Evolutionary conservation across 139 green algal genomes (phyloP).

Genomic region (Picochlorum costavermella): DNA sequence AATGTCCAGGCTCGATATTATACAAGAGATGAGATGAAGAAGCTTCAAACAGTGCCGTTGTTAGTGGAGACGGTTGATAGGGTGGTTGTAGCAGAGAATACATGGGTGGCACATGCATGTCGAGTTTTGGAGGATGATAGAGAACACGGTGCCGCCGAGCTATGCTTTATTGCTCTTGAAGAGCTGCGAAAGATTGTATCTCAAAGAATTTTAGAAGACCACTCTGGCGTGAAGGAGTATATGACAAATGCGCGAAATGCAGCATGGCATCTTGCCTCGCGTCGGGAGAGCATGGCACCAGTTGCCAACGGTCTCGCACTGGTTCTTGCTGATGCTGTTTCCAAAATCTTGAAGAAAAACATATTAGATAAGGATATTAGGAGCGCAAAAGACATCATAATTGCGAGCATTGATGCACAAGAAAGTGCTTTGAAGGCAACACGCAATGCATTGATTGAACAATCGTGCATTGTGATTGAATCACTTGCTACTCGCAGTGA

Average conservation of each 20-base stretch:
- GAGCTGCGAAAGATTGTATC: background rate
- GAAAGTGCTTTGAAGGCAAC: background rate
- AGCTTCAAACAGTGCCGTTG: background rate
- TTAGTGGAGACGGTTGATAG: background rate
- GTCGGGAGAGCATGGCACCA: background rate
- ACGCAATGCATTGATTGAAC: background rate
- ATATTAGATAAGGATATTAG: background rate
- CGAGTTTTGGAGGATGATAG: background rate
- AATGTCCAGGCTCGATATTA: background rate
- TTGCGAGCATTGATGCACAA: background rate
- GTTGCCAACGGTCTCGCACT: background rate
- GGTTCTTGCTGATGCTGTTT: background rate
- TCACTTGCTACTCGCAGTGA: background rate
- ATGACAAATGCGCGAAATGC: background rate
- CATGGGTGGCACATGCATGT: background rate
- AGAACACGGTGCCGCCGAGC: background rate
- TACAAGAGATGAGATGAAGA: background rate
- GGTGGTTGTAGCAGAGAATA: background rate
- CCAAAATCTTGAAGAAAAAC: background rate
- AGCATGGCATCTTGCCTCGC: background rate
- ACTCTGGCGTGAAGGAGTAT: background rate
- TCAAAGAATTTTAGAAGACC: background rate
- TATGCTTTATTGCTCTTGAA: background rate
- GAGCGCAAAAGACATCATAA: background rate
- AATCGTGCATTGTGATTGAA: conserved; percentile 4